A percentile compares a stretch with the other conserved stretches of the same genome.
phyloP scores from a whole-genome alignment of 2,329 filamentous ascomycete genomes.

The Metarhizium rileyi region DNA sequence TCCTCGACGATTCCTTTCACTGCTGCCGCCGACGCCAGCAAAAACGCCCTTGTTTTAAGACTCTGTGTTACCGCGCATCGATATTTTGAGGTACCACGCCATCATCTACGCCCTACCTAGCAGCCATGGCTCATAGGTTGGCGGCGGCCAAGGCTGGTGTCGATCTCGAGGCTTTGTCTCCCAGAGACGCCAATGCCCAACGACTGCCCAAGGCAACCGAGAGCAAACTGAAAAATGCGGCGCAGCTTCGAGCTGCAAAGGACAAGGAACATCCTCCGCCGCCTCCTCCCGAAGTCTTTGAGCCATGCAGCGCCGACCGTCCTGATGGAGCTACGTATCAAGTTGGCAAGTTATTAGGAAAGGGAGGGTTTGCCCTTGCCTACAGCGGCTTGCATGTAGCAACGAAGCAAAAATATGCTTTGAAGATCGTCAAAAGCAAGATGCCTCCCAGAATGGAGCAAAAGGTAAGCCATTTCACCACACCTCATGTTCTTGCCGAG shows the following conservation, averaged over 20 bases:
- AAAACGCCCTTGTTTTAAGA: neutral
- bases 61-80: neutral
- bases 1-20: neutral
- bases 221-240: conserved; percentile 41
- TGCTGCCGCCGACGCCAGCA: neutral
- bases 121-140: conserved; percentile 38
- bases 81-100: neutral
- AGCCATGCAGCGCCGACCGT: conserved; percentile 59
- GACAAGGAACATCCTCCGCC: conserved; percentile 59
- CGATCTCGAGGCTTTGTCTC: conserved; percentile 55
- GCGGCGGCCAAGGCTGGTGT: conserved; percentile 35
- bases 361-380: conserved; percentile 76
- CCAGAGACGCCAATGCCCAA: conserved; percentile 54
- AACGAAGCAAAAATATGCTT: conserved; percentile 57
- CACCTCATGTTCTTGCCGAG: neutral
- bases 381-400: conserved; percentile 61
- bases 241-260: conserved; percentile 45
- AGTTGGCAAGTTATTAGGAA: conserved; percentile 64
- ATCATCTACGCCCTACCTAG: conserved; percentile 4
- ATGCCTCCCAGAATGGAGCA: conserved; percentile 79
- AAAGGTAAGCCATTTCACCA: conserved; percentile 47
- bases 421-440: conserved; percentile 76
- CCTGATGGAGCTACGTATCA: conserved; percentile 63
- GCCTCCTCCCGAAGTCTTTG: conserved; percentile 48
- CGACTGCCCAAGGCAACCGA: conserved; percentile 38